A percentile compares a stretch with the other conserved stretches of the same genome.
These are phyloP conservation scores for Clarireedia monteithiana DNA, from an alignment of 2,329 filamentous ascomycete species.

Conservation along the genomic window DNA sequence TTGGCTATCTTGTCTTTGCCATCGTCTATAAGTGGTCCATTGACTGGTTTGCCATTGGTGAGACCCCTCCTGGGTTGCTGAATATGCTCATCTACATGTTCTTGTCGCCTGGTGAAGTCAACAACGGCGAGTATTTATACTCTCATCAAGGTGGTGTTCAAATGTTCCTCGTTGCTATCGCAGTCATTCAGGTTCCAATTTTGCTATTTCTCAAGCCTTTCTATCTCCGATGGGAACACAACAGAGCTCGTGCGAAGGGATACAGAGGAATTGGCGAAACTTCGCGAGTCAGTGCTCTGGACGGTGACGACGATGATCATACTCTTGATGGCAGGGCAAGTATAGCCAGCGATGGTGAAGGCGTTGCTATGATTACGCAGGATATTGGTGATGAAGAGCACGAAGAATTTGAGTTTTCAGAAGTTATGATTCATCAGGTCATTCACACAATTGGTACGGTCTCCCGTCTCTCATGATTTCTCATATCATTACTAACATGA, in stretches of 20 bases:
- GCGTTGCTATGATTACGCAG: slow-evolving; percentile 80
- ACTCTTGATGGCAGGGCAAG: slow-evolving; percentile 58
- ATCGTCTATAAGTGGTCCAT: slow-evolving; percentile 97
- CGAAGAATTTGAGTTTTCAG: slow-evolving; percentile 94
- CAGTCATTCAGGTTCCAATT: slow-evolving; percentile 79
- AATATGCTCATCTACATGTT: slow-evolving; percentile 99
- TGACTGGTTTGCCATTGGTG: slow-evolving; percentile 63
- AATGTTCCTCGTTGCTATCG: slow-evolving; percentile 69
- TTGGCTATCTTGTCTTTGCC: slow-evolving; percentile 88
- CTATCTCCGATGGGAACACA: slow-evolving; percentile 90
- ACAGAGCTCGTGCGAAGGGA: slow-evolving; percentile 75
- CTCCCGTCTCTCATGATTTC: neutral
- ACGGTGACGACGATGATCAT: slow-evolving; percentile 73
- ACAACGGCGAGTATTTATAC: slow-evolving; percentile 60
- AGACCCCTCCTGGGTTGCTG: slow-evolving; percentile 74
- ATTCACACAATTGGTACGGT: slow-evolving; percentile 93
- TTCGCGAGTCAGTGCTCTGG: slow-evolving; percentile 79
- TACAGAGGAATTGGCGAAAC: slow-evolving; percentile 91
- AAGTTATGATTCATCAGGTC: slow-evolving; percentile 97
- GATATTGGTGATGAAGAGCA: slow-evolving; percentile 82
- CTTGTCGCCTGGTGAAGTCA: slow-evolving; percentile 69
- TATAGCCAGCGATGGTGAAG: slow-evolving; percentile 69
- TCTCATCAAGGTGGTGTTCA: slow-evolving; percentile 69
- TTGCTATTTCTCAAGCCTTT: slow-evolving; percentile 93
- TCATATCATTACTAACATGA: slow-evolving; percentile 26